phyloP scores from a whole-genome alignment of 1,284 basidiomycete genomes.

The Microbotryum scabiosae region DNA sequence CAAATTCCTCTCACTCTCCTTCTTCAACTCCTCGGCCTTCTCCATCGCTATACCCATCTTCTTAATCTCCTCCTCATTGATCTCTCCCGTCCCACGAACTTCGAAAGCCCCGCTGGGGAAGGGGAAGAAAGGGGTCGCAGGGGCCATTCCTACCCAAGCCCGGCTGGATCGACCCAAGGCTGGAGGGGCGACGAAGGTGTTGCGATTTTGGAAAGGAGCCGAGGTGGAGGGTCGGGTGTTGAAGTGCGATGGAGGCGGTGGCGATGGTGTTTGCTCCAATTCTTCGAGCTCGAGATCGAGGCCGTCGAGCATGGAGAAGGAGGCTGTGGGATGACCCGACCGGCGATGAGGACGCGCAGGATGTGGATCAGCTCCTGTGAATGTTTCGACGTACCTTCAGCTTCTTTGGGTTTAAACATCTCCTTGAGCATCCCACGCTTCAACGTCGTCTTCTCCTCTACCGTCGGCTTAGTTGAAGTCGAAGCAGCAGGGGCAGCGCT shows the following conservation, averaged over 20 bases:
- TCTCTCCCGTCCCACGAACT: background rate
- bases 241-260: slow-evolving; percentile 3
- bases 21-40: background rate
- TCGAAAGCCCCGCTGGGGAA: slow-evolving; percentile 10
- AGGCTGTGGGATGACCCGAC: background rate
- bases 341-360: background rate
- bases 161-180: background rate
- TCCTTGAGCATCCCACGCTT: slow-evolving; percentile 14
- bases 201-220: background rate
- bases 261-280: slow-evolving; percentile 14
- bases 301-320: slow-evolving; percentile 24
- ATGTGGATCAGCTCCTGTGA: too few species aligned
- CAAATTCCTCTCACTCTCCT: slow-evolving; percentile 4
- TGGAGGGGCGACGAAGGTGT: background rate
- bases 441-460: slow-evolving; percentile 5
- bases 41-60: slow-evolving; percentile 2
- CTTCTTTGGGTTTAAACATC: slow-evolving; percentile 25
- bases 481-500: too few species aligned
- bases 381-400: slow-evolving; percentile 6
- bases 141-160: slow-evolving; percentile 1
- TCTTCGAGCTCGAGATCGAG: slow-evolving; percentile 26
- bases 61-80: background rate
- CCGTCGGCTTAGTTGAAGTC: background rate
- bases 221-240: background rate
- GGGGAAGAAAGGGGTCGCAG: slow-evolving; percentile 15